Conservation (phyloP, 208 protist genomes). For the Acanthamoeba culbertsoni region DNA sequence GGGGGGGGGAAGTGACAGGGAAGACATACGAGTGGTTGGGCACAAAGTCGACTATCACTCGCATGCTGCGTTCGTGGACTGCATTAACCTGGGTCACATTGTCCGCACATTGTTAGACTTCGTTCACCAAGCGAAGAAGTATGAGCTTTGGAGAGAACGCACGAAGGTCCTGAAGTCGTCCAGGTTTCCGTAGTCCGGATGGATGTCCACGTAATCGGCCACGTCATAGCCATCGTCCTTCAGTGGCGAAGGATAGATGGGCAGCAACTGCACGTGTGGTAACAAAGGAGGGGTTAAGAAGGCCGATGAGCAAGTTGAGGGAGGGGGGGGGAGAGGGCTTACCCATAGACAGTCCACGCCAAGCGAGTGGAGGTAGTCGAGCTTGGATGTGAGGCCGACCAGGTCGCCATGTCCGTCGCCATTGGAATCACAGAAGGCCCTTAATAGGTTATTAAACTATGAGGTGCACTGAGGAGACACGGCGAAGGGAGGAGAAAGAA, state of each 20-base stretch:
- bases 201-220: constrained; percentile 77
- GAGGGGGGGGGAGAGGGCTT: neutral
- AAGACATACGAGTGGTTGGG: constrained; percentile 71
- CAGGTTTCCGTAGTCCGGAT: constrained; percentile 79
- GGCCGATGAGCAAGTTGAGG: neutral
- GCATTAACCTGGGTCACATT: constrained; percentile 39
- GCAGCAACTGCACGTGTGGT: constrained; percentile 73
- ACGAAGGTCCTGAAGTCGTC: constrained; percentile 77
- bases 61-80: constrained; percentile 65
- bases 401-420: constrained; percentile 77
- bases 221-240: constrained; percentile 83
- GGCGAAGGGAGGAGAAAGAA: neutral
- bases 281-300: no score
- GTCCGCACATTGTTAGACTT: neutral
- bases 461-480: neutral
- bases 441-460: neutral
- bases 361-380: constrained; percentile 77
- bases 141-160: constrained; percentile 27
- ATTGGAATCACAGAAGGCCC: constrained; percentile 77
- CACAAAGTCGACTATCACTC: constrained; percentile 81
- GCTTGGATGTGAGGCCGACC: constrained; percentile 73
- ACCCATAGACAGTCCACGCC: constrained; percentile 81
- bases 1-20: neutral
- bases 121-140: neutral
- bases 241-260: constrained; percentile 78